Conservation (phyloP, 768 basidiomycete genomes). For the Lactifluus subvellereus region DNA sequence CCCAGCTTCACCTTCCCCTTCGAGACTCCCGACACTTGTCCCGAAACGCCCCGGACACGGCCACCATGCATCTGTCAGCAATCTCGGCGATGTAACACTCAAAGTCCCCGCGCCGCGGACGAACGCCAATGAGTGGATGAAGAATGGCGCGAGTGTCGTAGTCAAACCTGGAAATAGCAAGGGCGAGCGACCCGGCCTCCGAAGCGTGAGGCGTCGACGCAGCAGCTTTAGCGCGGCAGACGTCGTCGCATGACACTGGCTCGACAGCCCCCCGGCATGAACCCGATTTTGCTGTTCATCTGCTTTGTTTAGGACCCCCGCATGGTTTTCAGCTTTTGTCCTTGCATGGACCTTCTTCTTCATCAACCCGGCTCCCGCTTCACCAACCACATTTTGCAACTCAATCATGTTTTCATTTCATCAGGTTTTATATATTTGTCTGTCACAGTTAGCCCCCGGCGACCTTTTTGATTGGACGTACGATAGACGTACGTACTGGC, state of each 20-base stretch:
- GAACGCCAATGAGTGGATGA: slow-evolving; percentile 57
- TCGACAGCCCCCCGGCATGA: slow-evolving; percentile 6
- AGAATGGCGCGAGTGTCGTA: slow-evolving; percentile 58
- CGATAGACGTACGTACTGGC: slow-evolving; percentile 10
- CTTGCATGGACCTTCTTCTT: slow-evolving; percentile 4
- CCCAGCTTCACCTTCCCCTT: slow-evolving; percentile 65
- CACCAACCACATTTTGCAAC: slow-evolving; percentile 11
- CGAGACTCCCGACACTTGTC: slow-evolving; percentile 68
- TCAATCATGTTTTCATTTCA: slow-evolving; percentile 14
- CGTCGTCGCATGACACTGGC: slow-evolving; percentile 56
- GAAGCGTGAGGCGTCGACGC: slow-evolving; percentile 66
- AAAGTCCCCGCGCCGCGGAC: slow-evolving; percentile 33
- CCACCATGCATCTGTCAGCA: slow-evolving; percentile 38
- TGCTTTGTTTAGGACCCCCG: slow-evolving; percentile 10
- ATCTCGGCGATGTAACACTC: slow-evolving; percentile 44
- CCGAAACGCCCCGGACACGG: slow-evolving; percentile 40
- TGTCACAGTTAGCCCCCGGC: slow-evolving; percentile 18
- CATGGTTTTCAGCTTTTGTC: slow-evolving; percentile 10
- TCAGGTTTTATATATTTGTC: slow-evolving; percentile 18
- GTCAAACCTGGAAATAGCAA: slow-evolving; percentile 63
- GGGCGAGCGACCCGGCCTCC: slow-evolving; percentile 65
- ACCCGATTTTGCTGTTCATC: slow-evolving; percentile 8
- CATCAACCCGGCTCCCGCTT: background rate
- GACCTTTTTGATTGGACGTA: slow-evolving; percentile 14
- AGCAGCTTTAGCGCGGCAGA: slow-evolving; percentile 88